Evolutionary conservation across 2,329 filamentous ascomycete genomes (phyloP).

Genomic region (Metarhizium guizhouense): DNA sequence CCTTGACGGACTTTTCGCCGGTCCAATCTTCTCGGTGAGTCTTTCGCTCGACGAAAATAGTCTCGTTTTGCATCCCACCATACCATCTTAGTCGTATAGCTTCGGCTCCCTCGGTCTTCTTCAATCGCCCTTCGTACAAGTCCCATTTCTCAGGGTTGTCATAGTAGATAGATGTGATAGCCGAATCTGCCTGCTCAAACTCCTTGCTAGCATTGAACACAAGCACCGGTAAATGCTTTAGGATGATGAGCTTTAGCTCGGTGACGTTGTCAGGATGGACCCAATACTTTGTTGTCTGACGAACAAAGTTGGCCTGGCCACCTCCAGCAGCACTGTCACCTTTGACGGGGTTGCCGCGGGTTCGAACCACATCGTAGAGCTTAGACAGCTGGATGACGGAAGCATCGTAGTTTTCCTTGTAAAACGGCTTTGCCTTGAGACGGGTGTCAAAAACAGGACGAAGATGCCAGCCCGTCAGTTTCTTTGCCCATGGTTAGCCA

Average conservation of each 20-base stretch:
- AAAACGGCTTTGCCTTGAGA: conserved; percentile 93
- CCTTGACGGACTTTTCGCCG: conserved; percentile 97
- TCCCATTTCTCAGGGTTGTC: conserved; percentile 94
- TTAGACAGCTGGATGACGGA: conserved; percentile 92
- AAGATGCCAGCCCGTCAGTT: conserved; percentile 88
- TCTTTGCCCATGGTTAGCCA: conserved; percentile 40
- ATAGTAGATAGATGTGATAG: conserved; percentile 97
- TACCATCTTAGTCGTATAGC: conserved; percentile 97
- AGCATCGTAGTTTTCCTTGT: conserved; percentile 96
- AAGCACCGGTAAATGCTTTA: conserved; percentile 93
- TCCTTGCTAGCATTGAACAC: conserved; percentile 98
- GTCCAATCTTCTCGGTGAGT: conserved; percentile 99
- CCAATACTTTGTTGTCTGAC: conserved; percentile 99
- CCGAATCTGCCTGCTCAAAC: conserved; percentile 81
- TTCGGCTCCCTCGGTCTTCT: conserved; percentile 96
- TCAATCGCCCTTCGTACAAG: conserved; percentile 84
- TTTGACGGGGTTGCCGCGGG: conserved; percentile 82
- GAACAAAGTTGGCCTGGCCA: conserved; percentile 87
- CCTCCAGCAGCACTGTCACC: conserved; percentile 89
- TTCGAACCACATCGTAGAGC: conserved; percentile 90
- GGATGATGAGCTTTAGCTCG: conserved; percentile 91
- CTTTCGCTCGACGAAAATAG: conserved; percentile 94
- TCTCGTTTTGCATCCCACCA: conserved; percentile 89
- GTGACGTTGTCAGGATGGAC: conserved; percentile 98
- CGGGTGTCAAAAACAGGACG: conserved; percentile 93